These are phyloP conservation scores for Amniculicola lignicola DNA, from an alignment of 495 filamentous ascomycete species.

Conservation along the genomic window DNA sequence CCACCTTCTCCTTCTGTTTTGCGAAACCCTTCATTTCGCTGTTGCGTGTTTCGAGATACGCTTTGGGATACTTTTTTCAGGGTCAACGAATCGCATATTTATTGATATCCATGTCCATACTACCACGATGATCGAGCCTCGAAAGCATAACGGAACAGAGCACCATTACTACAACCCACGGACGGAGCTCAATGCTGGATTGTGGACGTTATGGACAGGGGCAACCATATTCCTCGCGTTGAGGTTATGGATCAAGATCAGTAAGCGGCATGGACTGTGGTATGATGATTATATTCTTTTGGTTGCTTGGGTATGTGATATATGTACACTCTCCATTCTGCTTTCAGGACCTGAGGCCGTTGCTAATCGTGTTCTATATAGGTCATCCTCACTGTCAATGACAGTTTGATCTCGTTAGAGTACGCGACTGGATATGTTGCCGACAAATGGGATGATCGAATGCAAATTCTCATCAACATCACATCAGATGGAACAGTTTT, in stretches of 20 bases:
- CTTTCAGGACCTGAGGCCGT: no score
- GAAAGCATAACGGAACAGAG: no score
- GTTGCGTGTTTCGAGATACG: no score
- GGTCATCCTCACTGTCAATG: constrained; percentile 8
- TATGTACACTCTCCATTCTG: background rate
- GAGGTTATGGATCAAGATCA: constrained; percentile 15
- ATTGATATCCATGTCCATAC: no score
- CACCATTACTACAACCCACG: constrained; percentile 3
- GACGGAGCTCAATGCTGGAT: constrained; percentile 10
- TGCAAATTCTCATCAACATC: constrained; percentile 20
- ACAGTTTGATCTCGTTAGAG: constrained; percentile 5
- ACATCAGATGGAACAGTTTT: constrained; percentile 6
- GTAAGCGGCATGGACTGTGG: constrained; percentile 11
- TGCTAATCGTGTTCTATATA: background rate
- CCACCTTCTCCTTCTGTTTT: no score
- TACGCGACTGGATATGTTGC: constrained; percentile 10
- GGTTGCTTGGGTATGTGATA: constrained; percentile 2
- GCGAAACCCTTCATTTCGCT: no score
- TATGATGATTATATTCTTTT: constrained; percentile 13
- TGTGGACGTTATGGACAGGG: constrained; percentile 8
- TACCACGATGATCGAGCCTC: no score
- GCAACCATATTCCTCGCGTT: constrained; percentile 3
- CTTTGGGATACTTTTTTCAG: no score
- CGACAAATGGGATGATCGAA: constrained; percentile 13
- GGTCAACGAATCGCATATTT: no score